phyloP scores from a whole-genome alignment of 495 filamentous ascomycete species.

The Hypoxylon lenormandii region DNA sequence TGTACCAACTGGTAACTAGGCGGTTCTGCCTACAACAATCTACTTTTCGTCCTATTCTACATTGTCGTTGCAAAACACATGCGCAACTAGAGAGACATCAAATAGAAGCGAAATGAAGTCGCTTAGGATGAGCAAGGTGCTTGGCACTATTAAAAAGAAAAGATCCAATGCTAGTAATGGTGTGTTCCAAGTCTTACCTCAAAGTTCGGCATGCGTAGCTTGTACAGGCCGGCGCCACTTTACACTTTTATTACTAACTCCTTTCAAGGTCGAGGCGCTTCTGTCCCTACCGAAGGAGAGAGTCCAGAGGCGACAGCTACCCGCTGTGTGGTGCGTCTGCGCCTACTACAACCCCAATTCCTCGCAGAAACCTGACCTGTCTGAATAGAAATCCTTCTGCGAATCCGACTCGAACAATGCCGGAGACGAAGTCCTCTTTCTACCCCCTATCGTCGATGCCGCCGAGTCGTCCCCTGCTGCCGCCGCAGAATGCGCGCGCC shows the following conservation, averaged over 20 bases:
- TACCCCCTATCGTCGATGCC: conserved; percentile 93
- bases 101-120: conserved; percentile 59
- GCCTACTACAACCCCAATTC: conserved; percentile 36
- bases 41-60: conserved; percentile 3
- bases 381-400: conserved; percentile 73
- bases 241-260: conserved; percentile 27
- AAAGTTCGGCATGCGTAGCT: neutral
- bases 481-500: conserved; percentile 77
- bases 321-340: conserved; percentile 62
- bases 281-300: conserved; percentile 55
- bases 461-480: conserved; percentile 91
- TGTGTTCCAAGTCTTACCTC: conserved; percentile 40
- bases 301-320: conserved; percentile 70
- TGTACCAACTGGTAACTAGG: neutral
- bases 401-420: conserved; percentile 74
- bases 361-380: conserved; percentile 31
- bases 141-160: conserved; percentile 64
- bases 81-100: conserved; percentile 17
- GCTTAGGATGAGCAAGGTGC: conserved; percentile 67
- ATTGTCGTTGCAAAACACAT: conserved; percentile 19
- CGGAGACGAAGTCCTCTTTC: conserved; percentile 89
- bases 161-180: conserved; percentile 48
- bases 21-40: neutral
- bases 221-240: conserved; percentile 2
- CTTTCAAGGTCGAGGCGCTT: conserved; percentile 31